Evolutionary conservation across 352 stramenopile species (phyloP).

Genomic region (Pythium guiyangense): DNA sequence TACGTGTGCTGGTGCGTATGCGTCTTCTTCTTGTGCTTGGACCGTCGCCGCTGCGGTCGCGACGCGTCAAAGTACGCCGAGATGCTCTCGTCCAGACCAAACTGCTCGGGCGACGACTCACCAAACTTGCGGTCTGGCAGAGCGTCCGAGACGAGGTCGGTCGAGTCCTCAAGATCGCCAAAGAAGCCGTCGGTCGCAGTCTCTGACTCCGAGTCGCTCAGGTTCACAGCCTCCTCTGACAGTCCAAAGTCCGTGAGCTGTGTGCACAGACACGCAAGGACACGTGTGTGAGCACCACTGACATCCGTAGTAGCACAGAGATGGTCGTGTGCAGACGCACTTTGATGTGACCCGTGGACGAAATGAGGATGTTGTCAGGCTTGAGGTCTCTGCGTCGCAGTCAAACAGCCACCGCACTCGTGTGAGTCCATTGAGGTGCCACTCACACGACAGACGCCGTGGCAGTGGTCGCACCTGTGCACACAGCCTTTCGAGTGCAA

Average conservation of each 20-base stretch:
- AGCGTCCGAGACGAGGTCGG: conserved; percentile 1
- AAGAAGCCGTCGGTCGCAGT: conserved; percentile 13
- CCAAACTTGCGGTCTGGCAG: not conserved
- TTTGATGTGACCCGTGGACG: conserved; percentile 84
- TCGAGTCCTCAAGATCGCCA: conserved; percentile 13
- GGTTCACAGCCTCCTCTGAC: conserved; percentile 68
- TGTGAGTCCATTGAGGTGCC: not conserved
- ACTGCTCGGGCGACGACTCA: conserved; percentile 15
- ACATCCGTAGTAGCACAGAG: no score
- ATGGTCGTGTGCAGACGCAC: conserved; percentile 17
- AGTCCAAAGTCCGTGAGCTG: conserved; percentile 87
- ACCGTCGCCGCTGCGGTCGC: conserved; percentile 6
- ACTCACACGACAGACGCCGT: not conserved
- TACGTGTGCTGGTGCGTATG: conserved; percentile 48
- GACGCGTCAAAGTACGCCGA: conserved; percentile 16
- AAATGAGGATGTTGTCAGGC: conserved; percentile 89
- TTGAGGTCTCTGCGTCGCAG: conserved; percentile 73
- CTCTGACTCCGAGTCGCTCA: conserved; percentile 39
- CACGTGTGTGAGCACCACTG: not conserved
- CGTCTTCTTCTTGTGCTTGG: conserved; percentile 35
- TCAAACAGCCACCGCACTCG: not conserved
- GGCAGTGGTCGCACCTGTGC: conserved; percentile 39
- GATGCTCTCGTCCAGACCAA: conserved; percentile 20
- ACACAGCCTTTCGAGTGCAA: conserved; percentile 83
- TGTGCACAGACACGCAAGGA: not conserved